Evolutionary conservation across 1,284 basidiomycete genomes (phyloP).

Genomic region (Clitocybe nebularis): DNA sequence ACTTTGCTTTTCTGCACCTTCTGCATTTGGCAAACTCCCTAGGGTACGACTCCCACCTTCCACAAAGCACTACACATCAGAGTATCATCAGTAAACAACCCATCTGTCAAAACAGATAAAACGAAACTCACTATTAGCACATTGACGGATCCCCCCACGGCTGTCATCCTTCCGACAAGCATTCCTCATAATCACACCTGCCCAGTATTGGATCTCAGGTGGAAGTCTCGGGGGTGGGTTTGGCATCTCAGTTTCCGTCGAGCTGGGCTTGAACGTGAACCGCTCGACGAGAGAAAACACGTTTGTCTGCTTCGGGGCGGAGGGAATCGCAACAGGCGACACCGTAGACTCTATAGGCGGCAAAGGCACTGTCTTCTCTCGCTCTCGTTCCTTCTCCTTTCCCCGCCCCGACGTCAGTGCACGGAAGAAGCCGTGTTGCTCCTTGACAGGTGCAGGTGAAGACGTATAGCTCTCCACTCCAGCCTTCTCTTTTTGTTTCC

Average conservation of each 20-base stretch:
- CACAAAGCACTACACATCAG: conserved; percentile 74
- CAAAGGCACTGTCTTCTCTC: conserved; percentile 3
- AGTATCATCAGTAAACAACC: conserved; percentile 9
- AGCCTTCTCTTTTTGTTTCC: conserved; percentile 25
- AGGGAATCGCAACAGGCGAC: conserved; percentile 1
- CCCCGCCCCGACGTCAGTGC: conserved; percentile 19
- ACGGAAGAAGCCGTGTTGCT: conserved; percentile 20
- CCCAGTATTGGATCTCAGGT: conserved; percentile 97
- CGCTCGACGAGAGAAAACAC: conserved; percentile 96
- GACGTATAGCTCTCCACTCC: conserved; percentile 14
- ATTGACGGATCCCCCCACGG: conserved; percentile 91
- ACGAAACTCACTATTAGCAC: conserved; percentile 81
- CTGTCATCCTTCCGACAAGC: conserved; percentile 96
- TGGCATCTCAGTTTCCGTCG: conserved; percentile 70
- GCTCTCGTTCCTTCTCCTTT: conserved; percentile 7
- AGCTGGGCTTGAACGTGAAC: conserved; percentile 91
- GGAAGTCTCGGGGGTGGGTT: conserved; percentile 74
- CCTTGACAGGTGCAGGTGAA: conserved; percentile 8
- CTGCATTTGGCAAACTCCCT: conserved; percentile 97
- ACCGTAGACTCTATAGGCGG: background rate
- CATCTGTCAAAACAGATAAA: conserved; percentile 6
- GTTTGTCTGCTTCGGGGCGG: conserved; percentile 56
- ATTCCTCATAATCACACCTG: conserved; percentile 98
- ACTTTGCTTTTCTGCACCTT: conserved; percentile 95
- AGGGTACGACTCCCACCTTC: conserved; percentile 90